Conservation (phyloP, 2,329 filamentous ascomycete species). For the Lomentospora prolificans region DNA sequence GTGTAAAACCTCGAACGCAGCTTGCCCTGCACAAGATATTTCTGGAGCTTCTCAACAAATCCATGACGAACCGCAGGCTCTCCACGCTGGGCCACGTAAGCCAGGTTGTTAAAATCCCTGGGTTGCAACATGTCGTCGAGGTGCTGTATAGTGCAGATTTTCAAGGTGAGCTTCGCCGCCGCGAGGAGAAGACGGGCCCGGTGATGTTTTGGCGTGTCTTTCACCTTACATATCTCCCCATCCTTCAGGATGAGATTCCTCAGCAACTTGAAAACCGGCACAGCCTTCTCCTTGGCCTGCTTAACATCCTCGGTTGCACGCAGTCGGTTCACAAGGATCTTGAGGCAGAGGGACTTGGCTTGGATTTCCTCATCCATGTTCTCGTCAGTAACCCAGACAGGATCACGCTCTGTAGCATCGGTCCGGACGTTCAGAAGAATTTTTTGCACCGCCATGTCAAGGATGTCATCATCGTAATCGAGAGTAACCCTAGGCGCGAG, state of each 20-base stretch:
- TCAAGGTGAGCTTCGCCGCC: constrained; percentile 72
- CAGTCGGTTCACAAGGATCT: constrained; percentile 76
- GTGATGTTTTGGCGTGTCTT: constrained; percentile 68
- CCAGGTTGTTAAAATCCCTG: constrained; percentile 69
- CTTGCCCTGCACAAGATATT: constrained; percentile 68
- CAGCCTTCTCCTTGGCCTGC: constrained; percentile 48
- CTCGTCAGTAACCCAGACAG: constrained; percentile 58
- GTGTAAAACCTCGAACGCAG: constrained; percentile 75
- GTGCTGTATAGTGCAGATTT: constrained; percentile 67
- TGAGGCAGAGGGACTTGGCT: constrained; percentile 76
- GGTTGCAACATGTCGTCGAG: constrained; percentile 69
- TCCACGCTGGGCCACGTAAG: constrained; percentile 71
- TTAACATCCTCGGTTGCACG: constrained; percentile 47
- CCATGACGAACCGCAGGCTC: constrained; percentile 62
- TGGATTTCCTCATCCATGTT: constrained; percentile 70
- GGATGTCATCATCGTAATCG: constrained; percentile 65
- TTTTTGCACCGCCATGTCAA: constrained; percentile 66
- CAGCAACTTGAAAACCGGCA: constrained; percentile 67
- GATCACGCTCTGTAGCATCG: constrained; percentile 44
- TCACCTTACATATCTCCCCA: constrained; percentile 69
- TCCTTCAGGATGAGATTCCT: constrained; percentile 64
- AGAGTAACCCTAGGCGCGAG: constrained; percentile 63
- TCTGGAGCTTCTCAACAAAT: constrained; percentile 81
- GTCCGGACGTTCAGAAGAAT: constrained; percentile 63
- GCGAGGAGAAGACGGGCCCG: constrained; percentile 71